Evolutionary conservation across 805 yeast genomes (phyloP), one percentile per base, ranked within the genome.

Genomic region (Scheffersomyces lignosus): DNA sequence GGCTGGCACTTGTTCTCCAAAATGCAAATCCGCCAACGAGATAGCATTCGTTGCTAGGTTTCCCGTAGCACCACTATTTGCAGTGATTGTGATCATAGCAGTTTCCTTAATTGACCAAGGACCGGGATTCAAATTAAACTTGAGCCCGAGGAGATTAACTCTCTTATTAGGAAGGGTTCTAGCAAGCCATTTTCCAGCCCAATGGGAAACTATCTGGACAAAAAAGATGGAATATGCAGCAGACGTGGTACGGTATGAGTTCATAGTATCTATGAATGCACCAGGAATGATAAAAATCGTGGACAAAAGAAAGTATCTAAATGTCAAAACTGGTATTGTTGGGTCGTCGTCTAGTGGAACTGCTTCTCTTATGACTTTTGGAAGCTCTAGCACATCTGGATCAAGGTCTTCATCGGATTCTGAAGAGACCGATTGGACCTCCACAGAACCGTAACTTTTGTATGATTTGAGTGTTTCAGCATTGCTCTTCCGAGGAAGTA

Each of bases 101-200:
- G 78, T 66, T 48, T 75, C 80, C 38, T 74, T 74, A 22, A 75
- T 65, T 2, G 77, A 56, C 78, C 79, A 75, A 0, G 80, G 79
- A 3, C 78, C 75, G 0, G 81, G 80, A 38, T 75, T 75, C 32
- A 71, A 46, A 38, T 56, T 59, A 43, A 71, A 63, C 25, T 47
- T 46, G 38, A 52, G 48, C 5, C 51, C 36, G 10, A 50, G 47
- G 9, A 53, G 34, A 4, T 38, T 41, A 4, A 63, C 38, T 5
- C 37, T 40, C 36, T 52, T 58, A 6, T 47, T 38, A 0, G 80
- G 80, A 7, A 75, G 52, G 0, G 50, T 54, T 17, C 40, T 47
- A 0, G 78, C 75, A 38, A 75, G 45, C 63, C 65, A 69, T 37
- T 66, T 59, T 1, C 79, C 78, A 3, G 62, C 49, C 50, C 73